phyloP scores from a whole-genome alignment of 208 protist species.

The Trypanosoma mega region DNA sequence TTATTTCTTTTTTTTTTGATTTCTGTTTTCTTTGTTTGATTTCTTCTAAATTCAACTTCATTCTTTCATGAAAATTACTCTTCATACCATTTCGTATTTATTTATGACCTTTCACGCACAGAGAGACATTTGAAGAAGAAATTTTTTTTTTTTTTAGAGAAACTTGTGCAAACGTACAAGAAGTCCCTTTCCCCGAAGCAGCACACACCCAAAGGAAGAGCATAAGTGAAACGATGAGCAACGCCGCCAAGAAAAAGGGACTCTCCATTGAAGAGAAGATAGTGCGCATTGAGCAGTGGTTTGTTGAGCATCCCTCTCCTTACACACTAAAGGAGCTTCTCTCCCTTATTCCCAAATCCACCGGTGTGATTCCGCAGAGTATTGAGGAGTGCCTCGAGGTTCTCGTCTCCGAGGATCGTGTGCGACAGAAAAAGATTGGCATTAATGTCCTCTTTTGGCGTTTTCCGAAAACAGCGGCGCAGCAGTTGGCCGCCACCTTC shows the following conservation, averaged over 20 bases:
- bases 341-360: slow-evolving; percentile 55
- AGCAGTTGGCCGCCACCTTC: slow-evolving; percentile 21
- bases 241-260: slow-evolving; percentile 57
- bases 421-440: slow-evolving; percentile 73
- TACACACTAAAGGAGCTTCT: slow-evolving; percentile 85
- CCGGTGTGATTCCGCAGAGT: slow-evolving; percentile 80
- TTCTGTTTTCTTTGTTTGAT: too few species aligned
- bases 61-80: too few species aligned
- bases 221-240: slow-evolving; percentile 11
- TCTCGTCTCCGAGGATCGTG: slow-evolving; percentile 64
- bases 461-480: slow-evolving; percentile 54
- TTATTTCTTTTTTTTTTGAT: too few species aligned
- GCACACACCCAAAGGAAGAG: neutral
- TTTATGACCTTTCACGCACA: too few species aligned
- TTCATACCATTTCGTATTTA: too few species aligned
- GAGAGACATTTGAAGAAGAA: too few species aligned
- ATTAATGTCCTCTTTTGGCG: slow-evolving; percentile 79
- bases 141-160: too few species aligned
- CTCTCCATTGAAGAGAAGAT: slow-evolving; percentile 88
- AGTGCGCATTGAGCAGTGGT: slow-evolving; percentile 57
- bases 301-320: slow-evolving; percentile 49
- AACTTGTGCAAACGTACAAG: too few species aligned
- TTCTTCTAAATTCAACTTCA: too few species aligned
- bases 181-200: too few species aligned
- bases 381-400: slow-evolving; percentile 80